Base-by-base conservation (phyloP, 805 yeast species). In the Clavispora santaluciae region DNA sequence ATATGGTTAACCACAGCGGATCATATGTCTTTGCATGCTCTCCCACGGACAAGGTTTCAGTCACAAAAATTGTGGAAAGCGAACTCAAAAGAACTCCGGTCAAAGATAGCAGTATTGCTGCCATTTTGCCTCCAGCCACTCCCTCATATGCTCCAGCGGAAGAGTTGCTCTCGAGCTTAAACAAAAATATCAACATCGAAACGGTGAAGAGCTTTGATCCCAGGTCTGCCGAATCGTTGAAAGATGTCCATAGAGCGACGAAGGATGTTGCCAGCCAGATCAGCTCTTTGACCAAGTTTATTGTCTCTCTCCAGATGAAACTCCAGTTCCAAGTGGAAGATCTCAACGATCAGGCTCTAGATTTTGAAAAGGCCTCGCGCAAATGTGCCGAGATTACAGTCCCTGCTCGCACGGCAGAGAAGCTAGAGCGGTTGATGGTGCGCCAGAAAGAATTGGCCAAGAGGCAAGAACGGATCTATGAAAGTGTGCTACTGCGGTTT, bases 1-100 rank as follows among this genome's bases (percentile, higher is more conserved):
- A 66, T 36, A 50, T 42, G n/a, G 43, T 56, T 11, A 49, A 60
- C 2, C 57, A 55, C 20, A 48, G 60, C 3, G 70, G 70, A 1
- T 57, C 55, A 6, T 62, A 57, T 39, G 40, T 59, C n/a, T 39
- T 61, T 13, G 40, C 50, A 7, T 36, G 56, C 10, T 47, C 49
- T 3, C 13, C 42, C 7, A 30, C 38, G 15, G 46, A 43, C 22
- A 28, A 15, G 16, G 20, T 16, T 9, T 11, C 4, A 20, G 20
- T 28, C n/a, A 8, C n/a, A 12, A 28, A 16, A 15, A 15, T 28
- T 9, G 31, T 28, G 7, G 31, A 28, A 11, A 28, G 16, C 9
- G 31, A 28, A 10, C 20, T n/a, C 5, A 16, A 15, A 8, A 18
- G 20, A 11, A 8, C 20, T 6, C 2, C 18, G 13, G 5, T 12